Evolutionary conservation across 2,329 filamentous ascomycete species (phyloP).

Genomic region (Triangularia setosa): DNA sequence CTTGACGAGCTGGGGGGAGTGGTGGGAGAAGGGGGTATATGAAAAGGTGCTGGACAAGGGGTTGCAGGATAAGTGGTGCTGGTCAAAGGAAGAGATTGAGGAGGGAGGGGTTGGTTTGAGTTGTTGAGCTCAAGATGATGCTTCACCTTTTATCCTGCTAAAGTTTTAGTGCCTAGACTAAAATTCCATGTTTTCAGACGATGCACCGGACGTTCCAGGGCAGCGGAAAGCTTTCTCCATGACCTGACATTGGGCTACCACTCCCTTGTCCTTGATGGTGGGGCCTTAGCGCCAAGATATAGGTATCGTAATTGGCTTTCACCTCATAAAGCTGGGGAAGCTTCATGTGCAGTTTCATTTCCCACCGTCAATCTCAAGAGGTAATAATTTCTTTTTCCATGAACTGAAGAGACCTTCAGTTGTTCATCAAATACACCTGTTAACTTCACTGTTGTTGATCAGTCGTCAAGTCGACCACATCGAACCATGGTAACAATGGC

Average conservation of each 20-base stretch:
- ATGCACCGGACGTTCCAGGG: too few relatives aligned
- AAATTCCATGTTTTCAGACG: too few relatives aligned
- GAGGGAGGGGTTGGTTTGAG: conserved; percentile 32
- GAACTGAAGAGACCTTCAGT: not conserved
- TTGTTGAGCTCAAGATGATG: too few relatives aligned
- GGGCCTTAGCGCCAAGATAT: not conserved
- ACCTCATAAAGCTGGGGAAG: too few relatives aligned
- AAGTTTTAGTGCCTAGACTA: too few relatives aligned
- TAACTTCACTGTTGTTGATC: too few relatives aligned
- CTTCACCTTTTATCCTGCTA: not conserved
- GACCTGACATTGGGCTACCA: not conserved
- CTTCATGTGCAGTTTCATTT: not conserved
- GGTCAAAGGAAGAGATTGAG: conserved; percentile 46
- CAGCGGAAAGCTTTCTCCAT: not conserved
- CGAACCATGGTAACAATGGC: too few relatives aligned
- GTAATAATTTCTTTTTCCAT: not conserved
- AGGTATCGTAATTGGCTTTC: not conserved
- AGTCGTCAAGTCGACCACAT: too few relatives aligned
- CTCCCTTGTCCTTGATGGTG: not conserved
- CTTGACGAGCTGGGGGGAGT: conserved; percentile 54
- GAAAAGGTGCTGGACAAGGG: conserved; percentile 39
- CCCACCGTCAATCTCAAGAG: not conserved
- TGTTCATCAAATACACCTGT: too few relatives aligned
- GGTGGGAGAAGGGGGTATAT: conserved; percentile 47
- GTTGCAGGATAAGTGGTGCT: conserved; percentile 51